phyloP scores from a whole-genome alignment of 805 yeast genomes.

The Metschnikowia baotianmanensis region DNA sequence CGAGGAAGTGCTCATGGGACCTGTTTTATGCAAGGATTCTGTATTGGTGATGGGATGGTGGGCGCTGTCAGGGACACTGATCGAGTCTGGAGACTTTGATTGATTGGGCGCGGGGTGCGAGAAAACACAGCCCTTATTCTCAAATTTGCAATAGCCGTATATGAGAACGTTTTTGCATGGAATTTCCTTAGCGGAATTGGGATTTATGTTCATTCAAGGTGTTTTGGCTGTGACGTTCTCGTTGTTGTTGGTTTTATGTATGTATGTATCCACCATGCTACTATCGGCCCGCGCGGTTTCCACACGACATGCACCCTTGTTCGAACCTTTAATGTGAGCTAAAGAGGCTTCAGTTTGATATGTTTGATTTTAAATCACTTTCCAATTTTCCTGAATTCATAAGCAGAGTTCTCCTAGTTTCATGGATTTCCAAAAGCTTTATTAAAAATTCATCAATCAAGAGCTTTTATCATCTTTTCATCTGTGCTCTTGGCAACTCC shows the following conservation, averaged over 20 bases:
- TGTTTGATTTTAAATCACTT: too few relatives aligned
- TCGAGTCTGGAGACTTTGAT: slow-evolving; percentile 8
- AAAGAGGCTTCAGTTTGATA: too few relatives aligned
- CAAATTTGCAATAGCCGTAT: slow-evolving; percentile 86
- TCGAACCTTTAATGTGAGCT: too few relatives aligned
- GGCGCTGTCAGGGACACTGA: slow-evolving; percentile 5
- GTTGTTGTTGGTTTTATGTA: slow-evolving; percentile 1
- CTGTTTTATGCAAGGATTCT: slow-evolving; percentile 4
- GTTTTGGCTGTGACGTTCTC: not conserved
- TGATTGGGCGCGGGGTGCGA: slow-evolving; percentile 38
- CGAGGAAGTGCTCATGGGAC: slow-evolving; percentile 5
- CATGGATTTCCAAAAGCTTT: too few relatives aligned
- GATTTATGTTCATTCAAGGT: slow-evolving; percentile 33
- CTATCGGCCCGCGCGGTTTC: slow-evolving; percentile 3
- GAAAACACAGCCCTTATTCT: slow-evolving; percentile 83
- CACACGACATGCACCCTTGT: slow-evolving; percentile 8
- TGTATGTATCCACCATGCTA: not conserved
- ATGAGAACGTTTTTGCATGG: slow-evolving; percentile 82
- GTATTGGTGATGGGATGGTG: slow-evolving; percentile 43
- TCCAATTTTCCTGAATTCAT: too few relatives aligned
- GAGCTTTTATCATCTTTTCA: too few relatives aligned
- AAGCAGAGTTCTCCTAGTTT: too few relatives aligned
- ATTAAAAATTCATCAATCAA: too few relatives aligned
- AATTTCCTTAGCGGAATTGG: slow-evolving; percentile 65
- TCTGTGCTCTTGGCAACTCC: too few relatives aligned